Percentiles rank a stretch among this genome's conserved stretches.
phyloP scores from a whole-genome alignment of 78 protist species.

The Dictyostelium firmibasis region DNA sequence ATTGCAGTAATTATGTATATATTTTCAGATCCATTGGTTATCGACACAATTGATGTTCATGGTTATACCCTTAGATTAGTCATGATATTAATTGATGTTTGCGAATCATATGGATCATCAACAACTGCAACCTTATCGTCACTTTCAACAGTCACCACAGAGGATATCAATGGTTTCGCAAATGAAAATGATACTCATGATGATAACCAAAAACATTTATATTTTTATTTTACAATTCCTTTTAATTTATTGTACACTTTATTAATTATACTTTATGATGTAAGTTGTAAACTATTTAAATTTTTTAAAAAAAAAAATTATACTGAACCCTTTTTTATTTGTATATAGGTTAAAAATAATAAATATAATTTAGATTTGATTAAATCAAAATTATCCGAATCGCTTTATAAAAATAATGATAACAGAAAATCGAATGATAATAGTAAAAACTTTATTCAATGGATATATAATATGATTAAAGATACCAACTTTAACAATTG shows the following conservation, averaged over 20 bases:
- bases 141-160: background rate
- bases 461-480: slow-evolving; percentile 31
- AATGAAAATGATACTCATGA: background rate
- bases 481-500: slow-evolving; percentile 18
- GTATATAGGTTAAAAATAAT: slow-evolving; percentile 38
- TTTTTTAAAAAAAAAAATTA: background rate
- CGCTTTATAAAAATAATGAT: background rate
- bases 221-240: slow-evolving; percentile 57
- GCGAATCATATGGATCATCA: background rate
- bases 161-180: background rate
- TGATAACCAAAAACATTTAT: background rate
- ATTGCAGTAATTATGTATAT: background rate
- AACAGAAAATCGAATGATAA: background rate
- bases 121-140: background rate
- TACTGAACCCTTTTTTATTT: background rate
- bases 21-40: slow-evolving; percentile 40
- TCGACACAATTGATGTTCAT: slow-evolving; percentile 59
- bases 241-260: slow-evolving; percentile 16
- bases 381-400: slow-evolving; percentile 4
- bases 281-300: too few species aligned
- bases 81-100: slow-evolving; percentile 1
- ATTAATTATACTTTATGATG: slow-evolving; percentile 29
- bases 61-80: slow-evolving; percentile 36
- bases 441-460: background rate
- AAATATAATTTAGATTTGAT: slow-evolving; percentile 55